A percentile compares a stretch with the other conserved stretches of the same genome.
phyloP scores from a whole-genome alignment of 495 filamentous ascomycete species.

The Penicillium desertorum region DNA sequence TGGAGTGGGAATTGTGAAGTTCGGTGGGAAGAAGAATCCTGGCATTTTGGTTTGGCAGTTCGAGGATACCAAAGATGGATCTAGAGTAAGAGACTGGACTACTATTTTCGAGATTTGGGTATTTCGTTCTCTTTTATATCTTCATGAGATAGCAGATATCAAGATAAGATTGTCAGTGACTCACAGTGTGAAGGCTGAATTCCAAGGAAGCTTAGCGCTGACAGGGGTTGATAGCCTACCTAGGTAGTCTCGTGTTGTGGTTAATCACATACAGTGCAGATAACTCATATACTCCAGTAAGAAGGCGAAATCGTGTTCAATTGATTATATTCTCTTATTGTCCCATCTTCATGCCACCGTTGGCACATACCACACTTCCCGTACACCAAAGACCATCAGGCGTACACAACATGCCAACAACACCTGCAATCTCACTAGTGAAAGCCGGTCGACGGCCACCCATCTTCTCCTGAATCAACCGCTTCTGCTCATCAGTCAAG shows the following conservation, averaged over 20 bases:
- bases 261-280: not conserved
- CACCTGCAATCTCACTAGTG: slow-evolving; percentile 74
- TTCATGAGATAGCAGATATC: not conserved
- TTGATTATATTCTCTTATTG: slow-evolving; percentile 9
- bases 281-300: not conserved
- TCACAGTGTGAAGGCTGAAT: not conserved
- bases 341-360: slow-evolving; percentile 67
- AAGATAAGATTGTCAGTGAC: not conserved
- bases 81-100: not conserved
- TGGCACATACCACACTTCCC: slow-evolving; percentile 82
- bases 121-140: not conserved
- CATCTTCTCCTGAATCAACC: slow-evolving; percentile 57
- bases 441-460: slow-evolving; percentile 70
- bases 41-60: not conserved
- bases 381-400: slow-evolving; percentile 77
- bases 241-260: no score
- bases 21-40: not conserved
- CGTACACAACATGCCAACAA: slow-evolving; percentile 80
- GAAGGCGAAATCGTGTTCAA: not conserved
- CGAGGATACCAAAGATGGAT: no score
- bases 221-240: not conserved
- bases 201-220: not conserved
- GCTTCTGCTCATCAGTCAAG: slow-evolving; percentile 60
- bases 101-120: not conserved
- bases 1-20: slow-evolving; percentile 23